phyloP scores from a whole-genome alignment of 805 yeast genomes.

The Debaryomyces maramus region DNA sequence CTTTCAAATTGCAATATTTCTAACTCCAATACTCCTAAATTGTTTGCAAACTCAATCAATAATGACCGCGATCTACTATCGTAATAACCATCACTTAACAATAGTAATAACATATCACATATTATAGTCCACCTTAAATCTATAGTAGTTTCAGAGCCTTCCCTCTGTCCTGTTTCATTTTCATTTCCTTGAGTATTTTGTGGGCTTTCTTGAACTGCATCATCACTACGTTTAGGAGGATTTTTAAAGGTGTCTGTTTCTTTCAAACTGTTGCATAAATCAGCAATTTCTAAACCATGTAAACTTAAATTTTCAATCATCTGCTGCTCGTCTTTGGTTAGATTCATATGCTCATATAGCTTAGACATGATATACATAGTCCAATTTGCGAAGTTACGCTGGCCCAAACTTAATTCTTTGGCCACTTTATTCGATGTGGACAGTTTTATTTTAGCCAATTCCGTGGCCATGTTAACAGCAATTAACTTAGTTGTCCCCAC shows the following conservation, averaged over 20 bases:
- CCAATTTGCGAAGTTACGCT: conserved; percentile 84
- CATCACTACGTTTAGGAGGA: not conserved
- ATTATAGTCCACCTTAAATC: conserved; percentile 92
- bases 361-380: conserved; percentile 67
- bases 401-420: conserved; percentile 61
- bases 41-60: conserved; percentile 64
- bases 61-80: conserved; percentile 87
- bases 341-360: conserved; percentile 78
- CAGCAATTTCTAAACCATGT: conserved; percentile 78
- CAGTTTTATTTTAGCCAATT: conserved; percentile 59
- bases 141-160: conserved; percentile 18
- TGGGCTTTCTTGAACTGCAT: conserved; percentile 5
- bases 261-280: conserved; percentile 63
- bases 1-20: conserved; percentile 89
- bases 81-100: conserved; percentile 80
- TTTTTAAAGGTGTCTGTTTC: conserved; percentile 4
- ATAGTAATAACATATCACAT: conserved; percentile 82
- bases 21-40: conserved; percentile 55
- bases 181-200: not conserved
- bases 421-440: conserved; percentile 56
- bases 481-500: conserved; percentile 79
- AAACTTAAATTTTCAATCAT: conserved; percentile 86
- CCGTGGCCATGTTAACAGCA: conserved; percentile 77
- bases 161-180: conserved; percentile 7
- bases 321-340: conserved; percentile 68